A percentile compares a stretch with the other conserved stretches of the same genome.
phyloP scores from a whole-genome alignment of 148 eudicot species.

The Heliosperma pusillum region DNA sequence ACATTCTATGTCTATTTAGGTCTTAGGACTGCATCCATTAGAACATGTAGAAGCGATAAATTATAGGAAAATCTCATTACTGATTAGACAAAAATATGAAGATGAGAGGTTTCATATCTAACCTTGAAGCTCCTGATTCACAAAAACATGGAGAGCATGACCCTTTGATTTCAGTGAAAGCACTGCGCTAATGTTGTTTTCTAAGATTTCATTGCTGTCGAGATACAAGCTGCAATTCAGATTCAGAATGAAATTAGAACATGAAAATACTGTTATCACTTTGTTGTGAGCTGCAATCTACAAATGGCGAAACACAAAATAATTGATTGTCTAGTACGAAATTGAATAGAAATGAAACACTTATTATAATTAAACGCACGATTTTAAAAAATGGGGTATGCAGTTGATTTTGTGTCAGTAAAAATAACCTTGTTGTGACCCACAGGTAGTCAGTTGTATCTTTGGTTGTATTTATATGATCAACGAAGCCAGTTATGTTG shows the following conservation, averaged over 20 bases:
- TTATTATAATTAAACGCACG: too few species aligned
- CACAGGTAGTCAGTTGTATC: slow-evolving; percentile 96
- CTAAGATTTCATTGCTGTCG: slow-evolving; percentile 49
- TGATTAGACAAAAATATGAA: neutral
- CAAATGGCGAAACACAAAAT: neutral
- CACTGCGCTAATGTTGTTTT: slow-evolving; percentile 44
- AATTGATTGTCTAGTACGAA: too few species aligned
- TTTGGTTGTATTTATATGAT: slow-evolving; percentile 89
- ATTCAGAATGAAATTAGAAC: slow-evolving; percentile 20
- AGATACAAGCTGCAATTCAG: slow-evolving; percentile 53
- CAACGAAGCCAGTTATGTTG: slow-evolving; percentile 62
- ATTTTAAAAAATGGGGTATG: neutral
- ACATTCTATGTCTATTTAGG: too few species aligned
- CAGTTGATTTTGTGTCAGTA: neutral
- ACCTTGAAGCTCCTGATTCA: slow-evolving; percentile 79
- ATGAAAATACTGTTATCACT: neutral
- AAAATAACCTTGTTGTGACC: slow-evolving; percentile 80
- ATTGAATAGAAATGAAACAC: too few species aligned
- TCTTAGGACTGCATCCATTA: too few species aligned
- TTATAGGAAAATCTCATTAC: too few species aligned
- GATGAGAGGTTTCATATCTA: neutral
- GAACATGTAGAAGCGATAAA: too few species aligned
- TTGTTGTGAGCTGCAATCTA: neutral
- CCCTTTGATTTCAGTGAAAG: slow-evolving; percentile 79
- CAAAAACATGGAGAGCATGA: slow-evolving; percentile 82